Conservation (phyloP, 192 early-diverging fungal genomes). For the Umbelopsis vinacea region DNA sequence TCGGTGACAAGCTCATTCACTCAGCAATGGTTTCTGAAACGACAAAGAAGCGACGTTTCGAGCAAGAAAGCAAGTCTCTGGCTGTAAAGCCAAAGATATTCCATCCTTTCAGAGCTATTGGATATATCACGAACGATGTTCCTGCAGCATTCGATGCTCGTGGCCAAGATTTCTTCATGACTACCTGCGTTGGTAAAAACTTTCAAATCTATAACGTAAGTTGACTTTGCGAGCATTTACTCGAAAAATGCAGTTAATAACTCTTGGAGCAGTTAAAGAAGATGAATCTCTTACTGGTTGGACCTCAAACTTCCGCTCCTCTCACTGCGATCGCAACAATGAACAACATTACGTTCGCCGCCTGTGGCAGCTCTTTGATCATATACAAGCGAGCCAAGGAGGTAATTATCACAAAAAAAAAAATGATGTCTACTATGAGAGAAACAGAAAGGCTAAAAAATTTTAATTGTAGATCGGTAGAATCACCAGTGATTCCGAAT, state of each 20-base stretch:
- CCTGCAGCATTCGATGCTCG: constrained; percentile 80
- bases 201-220: constrained; percentile 90
- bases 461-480: constrained; percentile 30
- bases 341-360: constrained; percentile 76
- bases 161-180: constrained; percentile 79
- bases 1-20: constrained; percentile 20
- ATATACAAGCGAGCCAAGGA: constrained; percentile 73
- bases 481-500: constrained; percentile 38
- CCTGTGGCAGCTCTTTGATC: constrained; percentile 64
- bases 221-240: not conserved
- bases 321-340: constrained; percentile 74
- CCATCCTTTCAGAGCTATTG: constrained; percentile 89
- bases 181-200: constrained; percentile 84
- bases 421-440: constrained; percentile 24
- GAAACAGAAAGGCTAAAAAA: constrained; percentile 25
- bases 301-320: constrained; percentile 65
- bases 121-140: constrained; percentile 84
- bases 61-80: constrained; percentile 24
- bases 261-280: constrained; percentile 57
- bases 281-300: constrained; percentile 80
- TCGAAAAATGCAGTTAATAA: not conserved
- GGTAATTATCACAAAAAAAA: constrained; percentile 42
- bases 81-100: constrained; percentile 57
- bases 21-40: constrained; percentile 9
- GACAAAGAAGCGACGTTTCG: constrained; percentile 28